Conservation (phyloP, 164 flowering plant species). For the Annona squamosa region DNA sequence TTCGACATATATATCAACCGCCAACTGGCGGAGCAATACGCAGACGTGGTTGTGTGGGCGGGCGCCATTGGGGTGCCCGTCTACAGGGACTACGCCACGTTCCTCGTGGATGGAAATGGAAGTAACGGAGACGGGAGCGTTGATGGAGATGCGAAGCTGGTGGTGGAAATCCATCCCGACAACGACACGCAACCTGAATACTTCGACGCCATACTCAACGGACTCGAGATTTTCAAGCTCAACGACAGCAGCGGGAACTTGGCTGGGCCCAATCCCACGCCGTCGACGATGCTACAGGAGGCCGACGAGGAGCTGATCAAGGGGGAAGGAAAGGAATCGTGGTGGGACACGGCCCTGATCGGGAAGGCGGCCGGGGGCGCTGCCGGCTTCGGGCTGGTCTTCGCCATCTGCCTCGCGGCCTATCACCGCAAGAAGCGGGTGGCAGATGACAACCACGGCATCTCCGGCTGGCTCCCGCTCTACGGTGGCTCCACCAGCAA, state of each 20-base stretch:
- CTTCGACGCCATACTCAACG: conserved; percentile 56
- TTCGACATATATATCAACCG: conserved; percentile 58
- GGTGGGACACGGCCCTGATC: conserved; percentile 1
- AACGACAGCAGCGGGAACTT: conserved; percentile 32
- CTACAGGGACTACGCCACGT: conserved; percentile 47
- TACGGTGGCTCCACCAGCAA: conserved; percentile 31
- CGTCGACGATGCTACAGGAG: conserved; percentile 28
- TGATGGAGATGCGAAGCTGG: conserved; percentile 30
- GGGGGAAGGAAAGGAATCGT: conserved; percentile 10
- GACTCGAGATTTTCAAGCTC: conserved; percentile 77
- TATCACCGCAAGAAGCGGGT: conserved; percentile 8
- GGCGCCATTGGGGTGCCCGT: conserved; percentile 30
- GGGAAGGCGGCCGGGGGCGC: conserved; percentile 49
- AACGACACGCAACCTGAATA: conserved; percentile 28
- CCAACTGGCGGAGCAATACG: conserved; percentile 37
- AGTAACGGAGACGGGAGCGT: no score
- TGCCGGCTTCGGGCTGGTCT: conserved; percentile 43
- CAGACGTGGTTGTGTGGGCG: conserved; percentile 52
- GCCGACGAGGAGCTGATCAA: conserved; percentile 12
- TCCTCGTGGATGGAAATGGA: conserved; percentile 19
- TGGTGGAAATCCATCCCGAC: conserved; percentile 44
- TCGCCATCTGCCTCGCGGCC: conserved; percentile 27
- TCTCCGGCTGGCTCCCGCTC: conserved; percentile 41
- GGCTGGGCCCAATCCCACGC: conserved; percentile 70
- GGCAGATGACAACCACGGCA: conserved; percentile 4